Conservation (phyloP, 768 basidiomycete genomes). For the Tricholoma flavovirens region DNA sequence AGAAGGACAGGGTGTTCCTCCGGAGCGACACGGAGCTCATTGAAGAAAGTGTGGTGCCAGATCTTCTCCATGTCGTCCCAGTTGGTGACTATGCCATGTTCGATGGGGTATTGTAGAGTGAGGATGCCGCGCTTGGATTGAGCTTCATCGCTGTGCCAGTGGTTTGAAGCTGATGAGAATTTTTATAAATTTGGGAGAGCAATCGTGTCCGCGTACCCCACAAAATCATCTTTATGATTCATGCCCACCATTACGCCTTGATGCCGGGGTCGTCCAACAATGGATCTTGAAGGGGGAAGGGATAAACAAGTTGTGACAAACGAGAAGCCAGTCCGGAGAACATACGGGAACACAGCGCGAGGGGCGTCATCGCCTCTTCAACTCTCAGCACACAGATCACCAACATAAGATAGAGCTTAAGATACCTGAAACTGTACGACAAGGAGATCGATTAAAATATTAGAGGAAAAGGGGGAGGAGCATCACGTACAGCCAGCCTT, state of each 20-base stretch:
- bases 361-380: constrained; percentile 78
- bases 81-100: constrained; percentile 94
- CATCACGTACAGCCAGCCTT: constrained; percentile 90
- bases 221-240: constrained; percentile 95
- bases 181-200: not conserved
- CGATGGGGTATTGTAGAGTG: constrained; percentile 88
- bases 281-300: constrained; percentile 48
- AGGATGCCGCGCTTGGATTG: constrained; percentile 95
- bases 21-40: constrained; percentile 88
- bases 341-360: constrained; percentile 93
- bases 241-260: constrained; percentile 96
- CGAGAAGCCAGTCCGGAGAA: constrained; percentile 12
- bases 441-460: constrained; percentile 7
- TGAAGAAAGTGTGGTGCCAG: constrained; percentile 98
- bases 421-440: constrained; percentile 55
- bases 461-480: constrained; percentile 6
- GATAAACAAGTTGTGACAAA: not conserved
- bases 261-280: constrained; percentile 92
- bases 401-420: not conserved
- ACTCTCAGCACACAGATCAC: constrained; percentile 5
- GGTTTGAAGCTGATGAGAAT: constrained; percentile 12
- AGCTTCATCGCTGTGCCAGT: constrained; percentile 83
- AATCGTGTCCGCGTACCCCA: constrained; percentile 53
- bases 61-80: constrained; percentile 99
- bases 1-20: constrained; percentile 90